Evolutionary conservation across 352 stramenopile genomes (phyloP).

Genomic region (Pythium aristosporum): DNA sequence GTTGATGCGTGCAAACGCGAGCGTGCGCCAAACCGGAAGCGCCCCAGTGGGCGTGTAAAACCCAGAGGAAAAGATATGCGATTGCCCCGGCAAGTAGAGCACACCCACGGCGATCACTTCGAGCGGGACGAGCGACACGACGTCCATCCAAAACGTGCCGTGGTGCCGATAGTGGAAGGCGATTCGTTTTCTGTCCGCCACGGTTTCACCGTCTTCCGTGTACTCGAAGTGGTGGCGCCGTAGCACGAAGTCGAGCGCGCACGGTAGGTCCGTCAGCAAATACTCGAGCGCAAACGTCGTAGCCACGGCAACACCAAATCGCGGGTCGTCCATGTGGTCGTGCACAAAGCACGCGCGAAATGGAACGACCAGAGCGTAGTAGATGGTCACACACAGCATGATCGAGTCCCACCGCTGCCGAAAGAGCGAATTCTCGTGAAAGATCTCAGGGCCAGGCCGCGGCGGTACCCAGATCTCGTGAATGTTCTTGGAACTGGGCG

Average conservation of each 20-base stretch:
- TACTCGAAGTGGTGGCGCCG: constrained; percentile 32
- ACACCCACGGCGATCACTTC: constrained; percentile 36
- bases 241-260: constrained; percentile 33
- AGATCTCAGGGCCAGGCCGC: constrained; percentile 17
- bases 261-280: constrained; percentile 40
- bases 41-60: constrained; percentile 27
- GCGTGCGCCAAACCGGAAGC: constrained; percentile 42
- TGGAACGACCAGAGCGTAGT: constrained; percentile 55
- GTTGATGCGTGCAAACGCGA: constrained; percentile 51
- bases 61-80: constrained; percentile 1
- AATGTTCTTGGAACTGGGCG: background rate
- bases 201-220: constrained; percentile 21
- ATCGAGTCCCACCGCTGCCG: constrained; percentile 45
- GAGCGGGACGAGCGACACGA: constrained; percentile 46
- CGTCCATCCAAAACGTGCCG: constrained; percentile 49
- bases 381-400: constrained; percentile 57
- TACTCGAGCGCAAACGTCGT: constrained; percentile 56
- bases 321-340: constrained; percentile 37
- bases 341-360: constrained; percentile 64
- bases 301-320: constrained; percentile 28
- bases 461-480: constrained; percentile 32
- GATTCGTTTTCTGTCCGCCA: constrained; percentile 24
- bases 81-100: constrained; percentile 18
- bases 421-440: constrained; percentile 40
- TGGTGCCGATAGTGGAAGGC: constrained; percentile 44